Evolutionary conservation across 2,329 filamentous ascomycete species (phyloP).

Genomic region (Neoscytalidium dimidiatum): DNA sequence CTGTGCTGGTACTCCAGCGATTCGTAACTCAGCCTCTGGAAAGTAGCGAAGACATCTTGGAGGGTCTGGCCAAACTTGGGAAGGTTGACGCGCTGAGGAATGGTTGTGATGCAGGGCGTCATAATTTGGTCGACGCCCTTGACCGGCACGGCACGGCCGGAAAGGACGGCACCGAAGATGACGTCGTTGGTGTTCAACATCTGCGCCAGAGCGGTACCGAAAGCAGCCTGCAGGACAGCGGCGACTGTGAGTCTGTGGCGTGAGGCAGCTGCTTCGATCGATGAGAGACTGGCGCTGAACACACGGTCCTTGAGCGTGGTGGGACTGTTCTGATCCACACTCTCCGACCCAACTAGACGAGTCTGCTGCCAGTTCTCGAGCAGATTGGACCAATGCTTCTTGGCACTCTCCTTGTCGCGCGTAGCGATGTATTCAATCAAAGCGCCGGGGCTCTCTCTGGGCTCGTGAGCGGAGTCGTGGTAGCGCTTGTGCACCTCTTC

Average conservation of each 20-base stretch:
- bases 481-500: slow-evolving; percentile 35
- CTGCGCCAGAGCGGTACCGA: slow-evolving; percentile 37
- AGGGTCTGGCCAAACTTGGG: slow-evolving; percentile 24
- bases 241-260: slow-evolving; percentile 33
- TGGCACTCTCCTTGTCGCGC: slow-evolving; percentile 29
- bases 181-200: slow-evolving; percentile 30
- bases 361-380: slow-evolving; percentile 30
- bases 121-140: slow-evolving; percentile 34
- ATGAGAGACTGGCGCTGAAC: slow-evolving; percentile 26
- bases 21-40: slow-evolving; percentile 29
- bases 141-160: slow-evolving; percentile 35
- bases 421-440: slow-evolving; percentile 32
- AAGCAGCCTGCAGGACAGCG: slow-evolving; percentile 35
- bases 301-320: not conserved
- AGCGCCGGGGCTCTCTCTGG: slow-evolving; percentile 26
- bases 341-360: slow-evolving; percentile 43
- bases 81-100: slow-evolving; percentile 37
- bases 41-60: slow-evolving; percentile 25
- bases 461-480: slow-evolving; percentile 12
- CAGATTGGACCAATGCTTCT: slow-evolving; percentile 29
- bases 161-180: slow-evolving; percentile 37
- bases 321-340: not conserved
- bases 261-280: slow-evolving; percentile 30
- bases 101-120: slow-evolving; percentile 40
- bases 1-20: slow-evolving; percentile 40